Evolutionary conservation across 345 rosid species (phyloP).

Genomic region (Alliaria petiolata): DNA sequence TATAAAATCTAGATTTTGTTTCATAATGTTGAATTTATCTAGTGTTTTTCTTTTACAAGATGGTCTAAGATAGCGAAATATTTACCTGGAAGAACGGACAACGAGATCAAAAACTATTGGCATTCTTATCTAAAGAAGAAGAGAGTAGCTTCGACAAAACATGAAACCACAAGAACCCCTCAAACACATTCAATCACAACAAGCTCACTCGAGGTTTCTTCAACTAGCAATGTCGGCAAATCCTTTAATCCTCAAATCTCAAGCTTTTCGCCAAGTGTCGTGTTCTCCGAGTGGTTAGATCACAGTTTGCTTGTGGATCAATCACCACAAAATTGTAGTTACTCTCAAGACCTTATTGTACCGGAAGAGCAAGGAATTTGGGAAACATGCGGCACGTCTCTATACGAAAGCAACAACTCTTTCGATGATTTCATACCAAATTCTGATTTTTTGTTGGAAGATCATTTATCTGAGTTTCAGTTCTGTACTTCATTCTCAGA

Average conservation of each 20-base stretch:
- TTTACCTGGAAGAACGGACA: conserved; percentile 92
- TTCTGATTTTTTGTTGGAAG: background rate
- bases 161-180: conserved; percentile 28
- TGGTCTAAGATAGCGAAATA: conserved; percentile 88
- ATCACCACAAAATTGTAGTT: background rate
- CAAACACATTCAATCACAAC: conserved; percentile 21
- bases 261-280: conserved; percentile 44
- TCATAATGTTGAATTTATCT: too few species aligned
- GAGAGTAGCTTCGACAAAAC: conserved; percentile 23
- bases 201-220: background rate
- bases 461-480: background rate
- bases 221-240: background rate
- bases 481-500: conserved; percentile 22
- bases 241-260: conserved; percentile 2
- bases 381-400: background rate
- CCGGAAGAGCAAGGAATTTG: background rate
- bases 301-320: background rate
- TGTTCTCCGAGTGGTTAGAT: conserved; percentile 73
- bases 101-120: conserved; percentile 93
- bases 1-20: background rate
- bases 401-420: background rate
- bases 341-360: background rate
- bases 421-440: background rate
- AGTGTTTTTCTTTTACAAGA: conserved; percentile 28
- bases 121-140: conserved; percentile 86